Evolutionary conservation across 2,329 filamentous ascomycete genomes (phyloP), one percentile per base, ranked within the genome.

Genomic region (Cladobotryum protrusum): DNA sequence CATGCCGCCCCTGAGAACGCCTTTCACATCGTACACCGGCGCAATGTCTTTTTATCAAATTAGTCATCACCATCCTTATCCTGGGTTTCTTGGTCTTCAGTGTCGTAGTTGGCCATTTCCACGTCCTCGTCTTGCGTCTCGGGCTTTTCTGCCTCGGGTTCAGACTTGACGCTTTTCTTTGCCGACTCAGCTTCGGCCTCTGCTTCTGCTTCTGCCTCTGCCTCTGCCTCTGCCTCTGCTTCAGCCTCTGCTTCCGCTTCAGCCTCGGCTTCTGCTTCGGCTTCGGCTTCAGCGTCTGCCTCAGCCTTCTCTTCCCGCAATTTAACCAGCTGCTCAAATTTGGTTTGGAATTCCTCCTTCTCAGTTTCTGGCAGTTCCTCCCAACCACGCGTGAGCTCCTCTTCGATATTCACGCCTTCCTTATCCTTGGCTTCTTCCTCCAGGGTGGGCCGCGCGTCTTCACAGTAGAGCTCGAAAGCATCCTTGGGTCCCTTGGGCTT

Each of bases 401-500:
- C 75, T n/a, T 81, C 77, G 12, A 78, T 61, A 49, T 71, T 69
- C 49, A 69, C 41, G 12, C 64, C 56, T 17, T 52, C 55, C 15
- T 60, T 57, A 14, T 72, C 71, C 60, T 73, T 73, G 53, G 68
- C 61, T 61, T 78, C 72, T 8, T 68, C 66, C 44, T 72, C 68
- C 24, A 77, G 63, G 11, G 63, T 54, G 3, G 72, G 67, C 43
- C 77, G 73, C 53, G 63, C 69, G 54, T 80, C 76, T 48, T 70
- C 68, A 60, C 74, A 78, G 65, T 76, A 82, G 14, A 81, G 64
- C 53, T 80, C 77, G 57, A 79, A 82, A 3, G 76, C 77, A 55
- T 54, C 74, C 53, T 64, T 66, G 12, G 74, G 72, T 44, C 67
- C 67, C 61, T 75, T 74, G 14, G 69, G 62, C 17, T 67, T 59